phyloP scores from a whole-genome alignment of 768 basidiomycete genomes.

The Leccinum incarnatum region DNA sequence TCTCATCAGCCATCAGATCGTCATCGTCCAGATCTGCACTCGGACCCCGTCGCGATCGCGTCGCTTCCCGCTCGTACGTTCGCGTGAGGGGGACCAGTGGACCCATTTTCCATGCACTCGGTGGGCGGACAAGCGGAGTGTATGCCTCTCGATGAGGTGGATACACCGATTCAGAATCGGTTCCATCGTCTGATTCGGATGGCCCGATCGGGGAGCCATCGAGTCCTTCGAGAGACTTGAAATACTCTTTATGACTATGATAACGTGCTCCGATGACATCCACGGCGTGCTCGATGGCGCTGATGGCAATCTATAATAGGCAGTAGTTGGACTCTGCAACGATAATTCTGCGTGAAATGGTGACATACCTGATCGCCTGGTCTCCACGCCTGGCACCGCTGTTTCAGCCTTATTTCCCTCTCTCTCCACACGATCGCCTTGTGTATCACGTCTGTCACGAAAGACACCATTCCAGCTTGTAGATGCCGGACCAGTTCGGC shows the following conservation, averaged over 20 bases:
- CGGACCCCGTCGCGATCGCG: constrained; percentile 14
- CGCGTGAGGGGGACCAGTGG: constrained; percentile 16
- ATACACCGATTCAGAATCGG: neutral
- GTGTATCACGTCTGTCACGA: constrained; percentile 50
- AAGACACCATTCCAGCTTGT: constrained; percentile 44
- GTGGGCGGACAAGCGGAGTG: constrained; percentile 36
- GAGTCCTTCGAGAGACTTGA: constrained; percentile 32
- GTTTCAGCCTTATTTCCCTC: constrained; percentile 56
- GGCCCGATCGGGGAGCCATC: constrained; percentile 2
- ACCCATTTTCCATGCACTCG: constrained; percentile 16
- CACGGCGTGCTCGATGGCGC: constrained; percentile 49
- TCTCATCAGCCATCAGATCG: constrained; percentile 30
- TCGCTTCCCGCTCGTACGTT: constrained; percentile 26
- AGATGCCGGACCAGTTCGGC: constrained; percentile 47
- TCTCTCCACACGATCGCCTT: constrained; percentile 54
- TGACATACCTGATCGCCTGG: constrained; percentile 41
- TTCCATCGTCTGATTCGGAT: neutral
- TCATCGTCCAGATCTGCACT: constrained; percentile 21
- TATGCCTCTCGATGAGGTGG: constrained; percentile 33
- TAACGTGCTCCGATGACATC: constrained; percentile 43
- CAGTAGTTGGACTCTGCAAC: neutral
- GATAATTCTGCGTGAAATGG: neutral
- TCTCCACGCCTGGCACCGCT: constrained; percentile 59
- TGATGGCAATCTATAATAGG: constrained; percentile 38
- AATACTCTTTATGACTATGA: constrained; percentile 40